Conservation (phyloP, 805 yeast species). For the Wickerhamomyces subpelliculosus region DNA sequence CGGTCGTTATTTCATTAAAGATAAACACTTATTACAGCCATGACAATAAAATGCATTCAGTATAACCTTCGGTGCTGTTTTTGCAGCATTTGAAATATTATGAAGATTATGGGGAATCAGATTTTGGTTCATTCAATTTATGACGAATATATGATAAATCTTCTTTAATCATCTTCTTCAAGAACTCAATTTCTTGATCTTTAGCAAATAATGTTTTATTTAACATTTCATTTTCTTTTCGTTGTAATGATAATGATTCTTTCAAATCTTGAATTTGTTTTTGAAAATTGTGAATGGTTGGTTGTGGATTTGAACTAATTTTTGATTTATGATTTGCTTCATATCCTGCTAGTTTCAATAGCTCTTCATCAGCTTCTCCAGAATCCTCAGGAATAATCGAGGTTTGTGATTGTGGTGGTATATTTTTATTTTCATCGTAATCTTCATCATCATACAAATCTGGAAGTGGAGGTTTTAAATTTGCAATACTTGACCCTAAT, state of each 20-base stretch:
- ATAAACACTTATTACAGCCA: too few species aligned
- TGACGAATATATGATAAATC: slow-evolving; percentile 18
- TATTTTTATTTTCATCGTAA: background rate
- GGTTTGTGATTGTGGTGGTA: background rate
- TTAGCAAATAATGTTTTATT: slow-evolving; percentile 6
- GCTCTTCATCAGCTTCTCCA: slow-evolving; percentile 13
- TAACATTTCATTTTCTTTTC: slow-evolving; percentile 1
- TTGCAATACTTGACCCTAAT: slow-evolving; percentile 4
- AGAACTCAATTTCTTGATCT: slow-evolving; percentile 16
- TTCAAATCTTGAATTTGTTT: too few species aligned
- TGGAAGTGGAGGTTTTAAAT: slow-evolving; percentile 5
- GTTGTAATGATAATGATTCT: too few species aligned
- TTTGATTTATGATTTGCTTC: background rate
- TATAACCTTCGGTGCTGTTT: too few species aligned
- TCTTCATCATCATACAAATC: slow-evolving; percentile 3
- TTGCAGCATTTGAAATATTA: too few species aligned
- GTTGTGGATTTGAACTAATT: background rate
- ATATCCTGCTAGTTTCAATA: slow-evolving; percentile 14
- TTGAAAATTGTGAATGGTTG: too few species aligned
- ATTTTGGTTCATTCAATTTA: slow-evolving; percentile 9
- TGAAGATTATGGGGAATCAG: background rate
- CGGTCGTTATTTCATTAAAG: too few species aligned
- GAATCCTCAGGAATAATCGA: too few species aligned
- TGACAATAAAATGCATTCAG: too few species aligned
- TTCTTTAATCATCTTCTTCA: slow-evolving; percentile 18